Base-by-base conservation (phyloP, 1,284 basidiomycete species). In the Austropuccinia psidii region DNA sequence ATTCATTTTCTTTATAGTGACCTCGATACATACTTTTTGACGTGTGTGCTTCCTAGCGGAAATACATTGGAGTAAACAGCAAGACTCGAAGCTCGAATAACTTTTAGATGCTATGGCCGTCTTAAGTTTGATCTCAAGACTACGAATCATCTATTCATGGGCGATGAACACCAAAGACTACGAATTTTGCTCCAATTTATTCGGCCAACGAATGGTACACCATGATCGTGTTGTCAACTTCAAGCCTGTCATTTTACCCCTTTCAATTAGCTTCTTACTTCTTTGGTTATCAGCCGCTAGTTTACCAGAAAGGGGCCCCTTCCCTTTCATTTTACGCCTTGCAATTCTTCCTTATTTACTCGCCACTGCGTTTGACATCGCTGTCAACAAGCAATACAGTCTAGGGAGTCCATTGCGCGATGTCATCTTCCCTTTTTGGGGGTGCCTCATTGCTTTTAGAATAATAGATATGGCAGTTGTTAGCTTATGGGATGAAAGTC, bases 341-440 rank as follows among this genome's bases (percentile, higher is more conserved):
- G 33, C 43, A 7, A n/a, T 70, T 15, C 41, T 70, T n/a, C 68
- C 68, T 35, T 50, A 47, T 37, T 21, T 70, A 29, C 45, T 61
- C 31, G 31, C 33, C 31, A 31, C n/a, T 60, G 55, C 68, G 27
- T 61, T 33, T 49, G 68, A 61, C 43, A 60, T 70, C 21, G 29
- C 57, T 21, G 50, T 70, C 21, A 61, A 70, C 54, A 54, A 55
- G 21, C 47, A 41, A 19, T 70, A 70, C 33, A 60, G 55, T 33
- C 61, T 70, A n/a, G 68, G 68, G 21, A 57, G 50, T 35, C 68
- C 68, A 33, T 31, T 70, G 29, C 39, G 68, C 45, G 68, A 70
- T 55, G 54, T 55, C 21, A 55, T 55, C 33, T 70, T 70, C 47
- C 45, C 68, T 60, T 57, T 33, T 39, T 49, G 50, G 43, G 68